phyloP scores from a whole-genome alignment of 257 asterid genomes.

The Solanum habrochaites region DNA sequence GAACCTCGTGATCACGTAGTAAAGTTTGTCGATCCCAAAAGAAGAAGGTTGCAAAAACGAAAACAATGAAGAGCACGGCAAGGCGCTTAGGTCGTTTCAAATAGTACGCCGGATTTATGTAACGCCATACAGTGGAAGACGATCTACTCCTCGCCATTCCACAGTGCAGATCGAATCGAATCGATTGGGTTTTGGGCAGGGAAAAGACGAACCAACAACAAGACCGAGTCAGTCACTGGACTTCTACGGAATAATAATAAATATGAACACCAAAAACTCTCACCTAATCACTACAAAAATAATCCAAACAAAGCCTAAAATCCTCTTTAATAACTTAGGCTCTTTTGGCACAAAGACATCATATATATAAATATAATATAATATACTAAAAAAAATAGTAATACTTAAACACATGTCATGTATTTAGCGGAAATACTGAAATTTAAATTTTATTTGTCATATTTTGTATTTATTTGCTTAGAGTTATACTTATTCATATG shows the following conservation, averaged over 20 bases:
- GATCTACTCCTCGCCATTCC: constrained; percentile 89
- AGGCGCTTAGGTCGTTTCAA: constrained; percentile 89
- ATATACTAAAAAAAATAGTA: no score
- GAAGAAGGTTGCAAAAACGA: constrained; percentile 46
- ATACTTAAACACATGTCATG: not conserved
- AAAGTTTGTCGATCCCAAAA: constrained; percentile 97
- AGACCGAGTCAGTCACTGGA: not conserved
- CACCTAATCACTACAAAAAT: not conserved
- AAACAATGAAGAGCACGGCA: constrained; percentile 55
- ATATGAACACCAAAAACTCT: not conserved
- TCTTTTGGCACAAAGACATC: no score
- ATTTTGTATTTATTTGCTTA: not conserved
- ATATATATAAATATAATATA: no score
- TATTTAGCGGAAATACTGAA: not conserved
- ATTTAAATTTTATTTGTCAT: not conserved
- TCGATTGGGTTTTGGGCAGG: not conserved
- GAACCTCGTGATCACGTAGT: constrained; percentile 85
- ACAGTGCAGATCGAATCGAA: not conserved
- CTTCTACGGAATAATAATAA: not conserved
- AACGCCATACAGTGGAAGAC: constrained; percentile 49
- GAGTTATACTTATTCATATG: not conserved
- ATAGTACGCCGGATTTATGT: constrained; percentile 78
- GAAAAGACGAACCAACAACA: not conserved
- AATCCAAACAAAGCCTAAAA: no score
- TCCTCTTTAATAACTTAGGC: no score